phyloP scores from a whole-genome alignment of 352 stramenopile species.

The Pythium sukuiense region DNA sequence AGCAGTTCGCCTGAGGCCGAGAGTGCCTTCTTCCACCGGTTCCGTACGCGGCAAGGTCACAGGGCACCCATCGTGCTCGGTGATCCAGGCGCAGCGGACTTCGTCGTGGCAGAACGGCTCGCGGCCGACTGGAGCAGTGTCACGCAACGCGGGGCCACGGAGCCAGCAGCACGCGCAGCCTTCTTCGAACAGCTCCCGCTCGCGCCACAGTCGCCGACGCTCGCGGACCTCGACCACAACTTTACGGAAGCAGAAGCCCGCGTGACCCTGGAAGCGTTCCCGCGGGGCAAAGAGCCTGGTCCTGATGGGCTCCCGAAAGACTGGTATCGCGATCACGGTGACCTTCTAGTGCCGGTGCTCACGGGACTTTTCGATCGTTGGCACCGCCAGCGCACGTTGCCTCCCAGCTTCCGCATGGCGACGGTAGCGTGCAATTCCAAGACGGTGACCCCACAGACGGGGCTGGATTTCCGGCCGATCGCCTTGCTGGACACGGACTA shows the following conservation, averaged over 20 bases:
- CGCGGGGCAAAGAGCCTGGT: neutral
- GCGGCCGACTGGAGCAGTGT: too few species aligned
- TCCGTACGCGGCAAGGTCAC: too few species aligned
- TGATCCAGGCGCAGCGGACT: too few species aligned
- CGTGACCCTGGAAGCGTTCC: neutral
- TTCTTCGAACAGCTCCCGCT: too few species aligned
- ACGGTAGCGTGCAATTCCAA: conserved; percentile 1
- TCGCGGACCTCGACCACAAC: too few species aligned
- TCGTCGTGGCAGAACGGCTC: too few species aligned
- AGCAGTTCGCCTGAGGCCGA: too few species aligned
- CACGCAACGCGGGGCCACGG: too few species aligned
- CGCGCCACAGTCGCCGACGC: too few species aligned
- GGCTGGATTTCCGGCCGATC: conserved; percentile 7
- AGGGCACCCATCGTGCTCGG: too few species aligned
- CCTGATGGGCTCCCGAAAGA: neutral
- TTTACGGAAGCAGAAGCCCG: neutral
- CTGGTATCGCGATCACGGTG: neutral
- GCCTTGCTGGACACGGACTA: conserved; percentile 4
- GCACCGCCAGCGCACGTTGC: neutral
- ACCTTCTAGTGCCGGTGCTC: neutral
- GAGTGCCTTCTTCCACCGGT: too few species aligned
- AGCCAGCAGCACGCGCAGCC: too few species aligned
- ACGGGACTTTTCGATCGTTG: neutral
- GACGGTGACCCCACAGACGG: neutral
- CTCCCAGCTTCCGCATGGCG: neutral